phyloP scores from a whole-genome alignment of 192 early-diverging fungal genomes.

The Rhizoclosmatium sp. region DNA sequence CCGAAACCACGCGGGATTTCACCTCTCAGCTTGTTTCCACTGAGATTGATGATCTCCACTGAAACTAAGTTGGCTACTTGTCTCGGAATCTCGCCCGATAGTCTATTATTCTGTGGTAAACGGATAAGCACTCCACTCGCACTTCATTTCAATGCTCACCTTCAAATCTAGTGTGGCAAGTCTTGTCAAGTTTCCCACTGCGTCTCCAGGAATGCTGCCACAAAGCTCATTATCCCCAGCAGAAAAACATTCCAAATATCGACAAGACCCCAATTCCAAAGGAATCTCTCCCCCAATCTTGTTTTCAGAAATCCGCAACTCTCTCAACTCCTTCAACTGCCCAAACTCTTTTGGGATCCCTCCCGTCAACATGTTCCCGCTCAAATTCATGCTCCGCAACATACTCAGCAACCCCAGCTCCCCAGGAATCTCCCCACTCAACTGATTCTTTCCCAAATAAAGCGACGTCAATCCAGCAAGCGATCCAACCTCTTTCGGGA shows the following conservation, averaged over 20 bases:
- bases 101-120: background rate
- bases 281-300: conserved; percentile 11
- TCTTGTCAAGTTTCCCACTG: background rate
- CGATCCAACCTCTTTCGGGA: conserved; percentile 4
- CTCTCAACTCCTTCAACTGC: background rate
- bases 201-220: background rate
- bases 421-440: conserved; percentile 23
- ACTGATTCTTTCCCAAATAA: background rate
- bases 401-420: conserved; percentile 19
- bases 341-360: conserved; percentile 2
- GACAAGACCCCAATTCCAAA: background rate
- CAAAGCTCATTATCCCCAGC: background rate
- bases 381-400: conserved; percentile 18
- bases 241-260: background rate
- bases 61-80: background rate
- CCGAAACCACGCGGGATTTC: background rate
- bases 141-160: background rate
- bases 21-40: background rate
- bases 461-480: background rate
- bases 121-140: background rate
- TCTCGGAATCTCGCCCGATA: background rate
- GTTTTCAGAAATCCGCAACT: conserved; percentile 5
- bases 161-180: background rate
- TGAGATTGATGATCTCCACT: background rate
- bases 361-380: conserved; percentile 30